Percentiles rank a stretch among this genome's conserved stretches.
Evolutionary conservation across 2,329 filamentous ascomycete genomes (phyloP).

Genomic region (Exserohilum turcica): DNA sequence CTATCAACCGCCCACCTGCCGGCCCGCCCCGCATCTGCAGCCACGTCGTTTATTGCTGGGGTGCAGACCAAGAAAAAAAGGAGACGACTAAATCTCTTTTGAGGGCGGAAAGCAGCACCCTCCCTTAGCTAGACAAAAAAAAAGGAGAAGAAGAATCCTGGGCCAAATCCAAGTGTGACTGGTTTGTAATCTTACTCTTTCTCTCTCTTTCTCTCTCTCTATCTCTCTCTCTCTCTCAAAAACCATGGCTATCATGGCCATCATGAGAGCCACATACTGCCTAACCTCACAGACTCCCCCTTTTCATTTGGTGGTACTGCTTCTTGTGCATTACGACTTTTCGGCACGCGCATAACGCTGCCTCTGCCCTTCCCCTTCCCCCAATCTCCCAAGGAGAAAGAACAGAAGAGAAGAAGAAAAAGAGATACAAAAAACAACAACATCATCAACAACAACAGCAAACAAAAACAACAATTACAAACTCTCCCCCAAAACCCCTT

Average conservation of each 20-base stretch:
- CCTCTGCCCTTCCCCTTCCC: no score
- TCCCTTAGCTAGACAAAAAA: neutral
- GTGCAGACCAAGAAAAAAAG: no score
- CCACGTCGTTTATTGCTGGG: neutral
- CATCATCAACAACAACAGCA: no score
- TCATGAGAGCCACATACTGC: neutral
- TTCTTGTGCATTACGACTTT: constrained; percentile 5
- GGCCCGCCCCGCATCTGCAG: neutral
- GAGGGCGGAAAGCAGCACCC: neutral
- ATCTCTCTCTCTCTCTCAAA: neutral
- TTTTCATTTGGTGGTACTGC: neutral
- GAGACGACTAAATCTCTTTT: constrained; percentile 14
- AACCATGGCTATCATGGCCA: no score
- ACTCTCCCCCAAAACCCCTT: neutral
- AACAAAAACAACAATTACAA: no score
- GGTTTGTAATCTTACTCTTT: neutral
- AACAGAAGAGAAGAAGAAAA: no score
- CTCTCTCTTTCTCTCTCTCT: neutral
- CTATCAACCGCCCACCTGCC: neutral
- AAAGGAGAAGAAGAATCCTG: no score
- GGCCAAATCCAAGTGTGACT: no score
- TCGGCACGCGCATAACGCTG: no score
- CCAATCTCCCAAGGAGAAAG: no score
- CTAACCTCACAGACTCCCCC: neutral
- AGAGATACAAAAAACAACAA: no score